Percentiles rank a stretch among this genome's conserved stretches.
phyloP scores from a whole-genome alignment of 352 stramenopile genomes.

The Pythium scleroteichum region DNA sequence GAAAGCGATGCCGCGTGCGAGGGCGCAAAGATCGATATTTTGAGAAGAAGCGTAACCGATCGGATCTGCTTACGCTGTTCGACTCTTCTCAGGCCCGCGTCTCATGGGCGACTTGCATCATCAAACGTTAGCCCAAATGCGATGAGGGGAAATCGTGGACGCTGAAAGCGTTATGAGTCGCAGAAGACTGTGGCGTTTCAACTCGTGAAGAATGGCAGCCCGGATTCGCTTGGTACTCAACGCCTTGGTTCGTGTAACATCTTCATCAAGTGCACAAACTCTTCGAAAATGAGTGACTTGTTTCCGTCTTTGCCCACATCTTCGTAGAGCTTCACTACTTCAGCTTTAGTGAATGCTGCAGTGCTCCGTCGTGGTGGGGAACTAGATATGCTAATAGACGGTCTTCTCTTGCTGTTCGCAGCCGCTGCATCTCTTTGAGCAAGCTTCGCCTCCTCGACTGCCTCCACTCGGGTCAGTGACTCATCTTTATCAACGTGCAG shows the following conservation, averaged over 20 bases:
- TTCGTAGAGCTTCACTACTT: slow-evolving; percentile 55
- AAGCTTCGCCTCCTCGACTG: slow-evolving; percentile 33
- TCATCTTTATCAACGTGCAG: slow-evolving; percentile 70
- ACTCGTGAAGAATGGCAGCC: background rate
- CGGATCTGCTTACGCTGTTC: background rate
- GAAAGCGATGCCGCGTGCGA: background rate
- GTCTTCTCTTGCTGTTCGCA: background rate
- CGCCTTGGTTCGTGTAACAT: slow-evolving; percentile 36
- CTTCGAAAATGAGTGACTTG: slow-evolving; percentile 60
- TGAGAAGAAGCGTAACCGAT: background rate
- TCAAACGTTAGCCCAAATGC: background rate
- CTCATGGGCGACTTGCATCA: background rate
- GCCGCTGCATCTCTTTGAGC: slow-evolving; percentile 8
- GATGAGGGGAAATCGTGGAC: background rate
- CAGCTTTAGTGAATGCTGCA: slow-evolving; percentile 55
- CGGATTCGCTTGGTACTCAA: too few species aligned
- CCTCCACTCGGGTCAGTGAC: slow-evolving; percentile 43
- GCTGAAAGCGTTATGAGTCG: too few species aligned
- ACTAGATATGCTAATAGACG: background rate
- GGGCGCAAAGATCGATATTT: slow-evolving; percentile 2
- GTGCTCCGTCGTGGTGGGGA: background rate
- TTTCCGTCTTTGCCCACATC: slow-evolving; percentile 58
- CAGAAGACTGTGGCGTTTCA: too few species aligned
- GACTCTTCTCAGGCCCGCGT: slow-evolving; percentile 7
- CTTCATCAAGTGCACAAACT: slow-evolving; percentile 67